Base-by-base conservation (phyloP, 1,139 yeast genomes). In the Pichia sp. region DNA sequence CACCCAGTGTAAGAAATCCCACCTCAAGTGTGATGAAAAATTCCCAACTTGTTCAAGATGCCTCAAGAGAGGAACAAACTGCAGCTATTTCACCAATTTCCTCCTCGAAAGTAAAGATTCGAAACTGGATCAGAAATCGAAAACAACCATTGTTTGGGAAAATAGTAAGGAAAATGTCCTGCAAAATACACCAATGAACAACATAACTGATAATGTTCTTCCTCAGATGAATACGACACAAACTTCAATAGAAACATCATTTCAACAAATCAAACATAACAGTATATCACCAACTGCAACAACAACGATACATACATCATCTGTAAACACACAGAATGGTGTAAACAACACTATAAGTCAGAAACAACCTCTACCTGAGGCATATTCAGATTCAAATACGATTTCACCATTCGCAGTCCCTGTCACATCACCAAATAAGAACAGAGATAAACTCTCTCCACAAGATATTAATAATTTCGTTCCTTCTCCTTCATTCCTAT, bases 11-110 rank as follows among this genome's bases (percentile, higher is more conserved):
- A 75, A 74, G 54, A 60, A 68, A 40, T 67, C 75, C 51, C 71
- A 73, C 55, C 70, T 74, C 38, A 68, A 77, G 49, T 75, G 79
- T 58, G 76, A 75, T 53, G 79, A 75, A 58, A 34, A 53, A 9
- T 65, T 60, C n/a, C 79, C 79, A 3, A 60, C 58, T 38, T 74
- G 79, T 60, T 59, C 58, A 20, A 72, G 73, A 53, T 74, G 79
- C 56, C 46, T 57, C 12, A 66, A 66, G 43, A 67, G 70, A 40
- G 64, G 65, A 40, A 59, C 63, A 21, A 61, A 58, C 11, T 73
- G 77, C 54, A 66, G 72, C 1, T 73, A 73, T 53, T 49, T 68
- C 28, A 52, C 55, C 11, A 45, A 37, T 4, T 40, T 39, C 10
- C 20, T 40, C 14, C n/a, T 40, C 10, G 46, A 46, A 34, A 38